Percentiles rank a stretch among this genome's conserved stretches.
phyloP scores from a whole-genome alignment of 73 alveolate genomes.

The Symbiodinium natans region DNA sequence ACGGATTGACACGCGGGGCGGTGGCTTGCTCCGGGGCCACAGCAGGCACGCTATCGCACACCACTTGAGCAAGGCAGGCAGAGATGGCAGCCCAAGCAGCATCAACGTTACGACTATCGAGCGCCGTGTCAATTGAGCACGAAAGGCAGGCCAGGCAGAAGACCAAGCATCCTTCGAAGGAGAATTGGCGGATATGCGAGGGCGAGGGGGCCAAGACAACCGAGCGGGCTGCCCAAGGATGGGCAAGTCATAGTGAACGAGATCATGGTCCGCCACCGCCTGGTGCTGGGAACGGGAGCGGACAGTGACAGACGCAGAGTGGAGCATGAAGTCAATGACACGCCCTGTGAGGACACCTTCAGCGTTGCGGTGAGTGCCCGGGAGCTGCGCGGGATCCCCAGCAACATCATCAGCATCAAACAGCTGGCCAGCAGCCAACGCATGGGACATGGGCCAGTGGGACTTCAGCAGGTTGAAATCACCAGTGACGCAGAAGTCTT shows the following conservation, averaged over 20 bases:
- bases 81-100: neutral
- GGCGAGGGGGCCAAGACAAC: neutral
- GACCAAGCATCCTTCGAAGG: neutral
- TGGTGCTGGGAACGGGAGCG: neutral
- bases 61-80: neutral
- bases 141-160: neutral
- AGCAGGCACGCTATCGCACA: neutral
- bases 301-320: neutral
- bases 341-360: neutral
- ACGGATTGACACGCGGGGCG: neutral
- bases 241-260: neutral
- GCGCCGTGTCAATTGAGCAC: no score
- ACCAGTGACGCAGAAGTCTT: neutral
- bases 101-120: neutral
- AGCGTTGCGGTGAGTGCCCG: slow-evolving; percentile 16
- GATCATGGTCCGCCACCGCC: slow-evolving; percentile 34
- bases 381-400: neutral
- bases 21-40: neutral
- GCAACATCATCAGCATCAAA: neutral
- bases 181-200: neutral
- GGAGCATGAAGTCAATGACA: slow-evolving; percentile 15
- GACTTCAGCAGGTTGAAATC: neutral
- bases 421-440: neutral
- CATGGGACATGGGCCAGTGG: slow-evolving; percentile 20
- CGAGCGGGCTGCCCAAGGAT: neutral